These are phyloP conservation scores for Beauveria varroae DNA, from an alignment of 2,329 filamentous ascomycete species.

Conservation along the genomic window DNA sequence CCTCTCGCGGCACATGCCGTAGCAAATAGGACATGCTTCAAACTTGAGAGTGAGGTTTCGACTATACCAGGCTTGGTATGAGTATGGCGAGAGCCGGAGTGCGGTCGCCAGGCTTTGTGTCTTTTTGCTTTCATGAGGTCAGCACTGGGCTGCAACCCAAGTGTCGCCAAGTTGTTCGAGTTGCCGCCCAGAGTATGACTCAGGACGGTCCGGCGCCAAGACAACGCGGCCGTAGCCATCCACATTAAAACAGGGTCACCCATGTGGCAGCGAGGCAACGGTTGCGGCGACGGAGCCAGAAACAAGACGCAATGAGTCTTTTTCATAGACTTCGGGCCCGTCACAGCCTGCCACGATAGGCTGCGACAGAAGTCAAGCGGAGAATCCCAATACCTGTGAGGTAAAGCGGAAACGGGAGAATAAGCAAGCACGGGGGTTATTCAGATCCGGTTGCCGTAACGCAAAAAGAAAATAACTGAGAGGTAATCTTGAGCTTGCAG, in stretches of 20 bases:
- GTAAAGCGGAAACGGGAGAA: background rate
- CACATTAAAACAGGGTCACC: constrained; percentile 11
- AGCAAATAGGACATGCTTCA: background rate
- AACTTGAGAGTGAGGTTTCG: too few species aligned
- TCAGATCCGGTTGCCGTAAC: too few species aligned
- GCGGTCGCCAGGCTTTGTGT: background rate
- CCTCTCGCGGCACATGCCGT: background rate
- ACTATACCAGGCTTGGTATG: background rate
- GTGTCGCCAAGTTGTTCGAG: background rate
- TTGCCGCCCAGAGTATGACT: background rate
- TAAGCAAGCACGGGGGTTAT: background rate
- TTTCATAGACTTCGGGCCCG: background rate
- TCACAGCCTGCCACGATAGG: background rate
- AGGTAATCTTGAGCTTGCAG: background rate
- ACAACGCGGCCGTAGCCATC: background rate
- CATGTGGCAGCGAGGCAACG: constrained; percentile 9
- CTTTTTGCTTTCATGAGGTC: background rate
- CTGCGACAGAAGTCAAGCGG: background rate
- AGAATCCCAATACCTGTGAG: background rate
- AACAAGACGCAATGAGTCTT: background rate
- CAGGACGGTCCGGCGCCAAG: constrained; percentile 3
- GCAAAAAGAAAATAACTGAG: too few species aligned
- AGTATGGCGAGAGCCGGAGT: background rate
- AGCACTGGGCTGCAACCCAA: background rate
- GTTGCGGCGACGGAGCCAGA: background rate